A percentile compares a stretch with the other conserved stretches of the same genome.
These are phyloP conservation scores for Torrubiellomyces zombiae DNA, from an alignment of 2,329 filamentous ascomycete genomes.

Conservation along the genomic window DNA sequence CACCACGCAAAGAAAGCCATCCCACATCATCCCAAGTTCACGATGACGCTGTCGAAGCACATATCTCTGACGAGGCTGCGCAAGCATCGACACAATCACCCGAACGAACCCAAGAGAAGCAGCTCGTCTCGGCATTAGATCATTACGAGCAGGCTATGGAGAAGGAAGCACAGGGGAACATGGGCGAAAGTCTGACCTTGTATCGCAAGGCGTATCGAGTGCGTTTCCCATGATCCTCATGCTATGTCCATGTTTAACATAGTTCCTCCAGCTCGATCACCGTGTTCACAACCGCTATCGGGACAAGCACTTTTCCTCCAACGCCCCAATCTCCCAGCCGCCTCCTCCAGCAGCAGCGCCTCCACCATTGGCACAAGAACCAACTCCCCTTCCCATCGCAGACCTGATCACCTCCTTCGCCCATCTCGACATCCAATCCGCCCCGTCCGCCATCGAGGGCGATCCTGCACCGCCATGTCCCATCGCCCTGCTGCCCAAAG, in stretches of 20 bases:
- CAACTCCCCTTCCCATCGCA: slow-evolving; percentile 28
- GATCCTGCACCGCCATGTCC: slow-evolving; percentile 63
- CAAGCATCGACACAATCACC: slow-evolving; percentile 4
- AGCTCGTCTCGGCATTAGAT: slow-evolving; percentile 66
- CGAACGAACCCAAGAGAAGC: too few relatives aligned
- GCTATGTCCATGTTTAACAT: slow-evolving; percentile 6
- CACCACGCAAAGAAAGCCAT: background rate
- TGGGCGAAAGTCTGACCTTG: slow-evolving; percentile 74
- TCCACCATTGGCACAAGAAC: slow-evolving; percentile 1
- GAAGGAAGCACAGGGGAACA: slow-evolving; percentile 66
- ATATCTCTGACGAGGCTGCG: slow-evolving; percentile 6
- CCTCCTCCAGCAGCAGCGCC: slow-evolving; percentile 7
- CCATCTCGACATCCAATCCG: slow-evolving; percentile 47
- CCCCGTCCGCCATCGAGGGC: slow-evolving; percentile 52
- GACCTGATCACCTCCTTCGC: slow-evolving; percentile 68
- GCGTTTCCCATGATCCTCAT: too few relatives aligned
- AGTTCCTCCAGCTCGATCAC: slow-evolving; percentile 55
- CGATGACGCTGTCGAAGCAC: slow-evolving; percentile 4
- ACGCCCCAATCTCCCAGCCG: slow-evolving; percentile 26
- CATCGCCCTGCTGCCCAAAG: slow-evolving; percentile 60
- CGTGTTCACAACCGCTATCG: slow-evolving; percentile 75
- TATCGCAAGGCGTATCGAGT: slow-evolving; percentile 87
- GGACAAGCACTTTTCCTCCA: slow-evolving; percentile 67
- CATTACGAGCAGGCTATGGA: slow-evolving; percentile 87
- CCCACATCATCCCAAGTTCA: slow-evolving; percentile 4